phyloP scores from a whole-genome alignment of 345 rosid species.

The Heritiera littoralis region DNA sequence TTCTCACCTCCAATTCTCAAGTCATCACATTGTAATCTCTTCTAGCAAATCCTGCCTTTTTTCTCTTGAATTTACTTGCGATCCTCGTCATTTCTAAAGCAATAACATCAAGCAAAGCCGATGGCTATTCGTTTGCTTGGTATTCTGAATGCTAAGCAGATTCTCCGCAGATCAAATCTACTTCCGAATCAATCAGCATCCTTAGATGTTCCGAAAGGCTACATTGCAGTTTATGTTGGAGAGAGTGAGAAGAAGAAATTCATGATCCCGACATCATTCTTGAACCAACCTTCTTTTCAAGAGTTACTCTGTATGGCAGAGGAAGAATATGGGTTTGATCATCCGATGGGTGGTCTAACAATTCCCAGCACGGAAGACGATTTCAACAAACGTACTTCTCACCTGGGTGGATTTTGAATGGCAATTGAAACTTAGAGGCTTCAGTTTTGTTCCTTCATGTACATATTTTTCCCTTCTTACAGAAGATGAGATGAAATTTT shows the following conservation, averaged over 20 bases:
- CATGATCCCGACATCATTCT: slow-evolving; percentile 33
- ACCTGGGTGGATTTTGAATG: background rate
- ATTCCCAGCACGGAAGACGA: slow-evolving; percentile 39
- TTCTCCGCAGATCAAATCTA: background rate
- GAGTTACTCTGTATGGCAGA: slow-evolving; percentile 34
- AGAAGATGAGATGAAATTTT: slow-evolving; percentile 8
- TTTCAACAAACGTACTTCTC: slow-evolving; percentile 14
- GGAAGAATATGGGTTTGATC: slow-evolving; percentile 41
- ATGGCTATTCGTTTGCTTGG: background rate
- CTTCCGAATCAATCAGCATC: background rate
- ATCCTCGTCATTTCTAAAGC: background rate
- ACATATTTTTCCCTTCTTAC: background rate
- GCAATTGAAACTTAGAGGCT: background rate
- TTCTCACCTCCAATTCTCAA: background rate
- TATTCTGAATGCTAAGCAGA: background rate
- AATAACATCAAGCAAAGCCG: background rate
- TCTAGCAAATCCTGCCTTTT: background rate
- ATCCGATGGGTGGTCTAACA: slow-evolving; percentile 46
- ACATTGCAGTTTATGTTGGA: slow-evolving; percentile 20
- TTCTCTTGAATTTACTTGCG: background rate
- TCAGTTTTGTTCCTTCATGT: background rate
- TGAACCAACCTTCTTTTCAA: slow-evolving; percentile 35
- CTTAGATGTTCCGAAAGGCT: background rate
- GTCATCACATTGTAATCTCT: background rate
- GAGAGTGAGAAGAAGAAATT: slow-evolving; percentile 38